Conservation (phyloP, 192 early-diverging fungal species). For the Entomortierella parvispora region DNA sequence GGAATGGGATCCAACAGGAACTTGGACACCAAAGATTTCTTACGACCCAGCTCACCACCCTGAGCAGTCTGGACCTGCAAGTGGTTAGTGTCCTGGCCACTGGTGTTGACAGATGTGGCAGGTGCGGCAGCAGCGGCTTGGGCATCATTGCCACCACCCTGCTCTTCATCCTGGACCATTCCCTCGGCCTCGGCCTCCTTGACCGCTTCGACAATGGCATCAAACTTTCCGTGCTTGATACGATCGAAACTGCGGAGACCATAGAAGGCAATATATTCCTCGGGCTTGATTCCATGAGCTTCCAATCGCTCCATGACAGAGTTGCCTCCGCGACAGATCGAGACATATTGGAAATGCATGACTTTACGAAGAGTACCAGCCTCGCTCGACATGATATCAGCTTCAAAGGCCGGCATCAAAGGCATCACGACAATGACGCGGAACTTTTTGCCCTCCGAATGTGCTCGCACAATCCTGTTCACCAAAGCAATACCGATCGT, state of each 20-base stretch:
- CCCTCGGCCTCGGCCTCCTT: slow-evolving; percentile 16
- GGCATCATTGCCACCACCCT: neutral
- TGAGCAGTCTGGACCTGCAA: neutral
- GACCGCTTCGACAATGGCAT: slow-evolving; percentile 11
- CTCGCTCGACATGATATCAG: slow-evolving; percentile 78
- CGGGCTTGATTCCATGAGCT: slow-evolving; percentile 65
- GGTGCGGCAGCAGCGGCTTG: neutral
- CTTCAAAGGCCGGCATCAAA: slow-evolving; percentile 85
- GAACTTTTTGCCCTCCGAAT: slow-evolving; percentile 74
- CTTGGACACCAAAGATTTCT: slow-evolving; percentile 31
- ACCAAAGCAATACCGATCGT: slow-evolving; percentile 69
- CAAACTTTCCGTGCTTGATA: slow-evolving; percentile 55
- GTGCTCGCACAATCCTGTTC: slow-evolving; percentile 79
- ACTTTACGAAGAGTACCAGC: slow-evolving; percentile 77
- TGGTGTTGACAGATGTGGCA: neutral
- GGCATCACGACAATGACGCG: slow-evolving; percentile 84
- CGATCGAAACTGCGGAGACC: slow-evolving; percentile 81
- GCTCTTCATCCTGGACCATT: neutral
- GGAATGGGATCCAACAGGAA: slow-evolving; percentile 38
- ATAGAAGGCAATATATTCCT: slow-evolving; percentile 77
- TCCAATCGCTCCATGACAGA: slow-evolving; percentile 70
- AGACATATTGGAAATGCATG: slow-evolving; percentile 84
- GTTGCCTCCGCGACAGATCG: slow-evolving; percentile 79
- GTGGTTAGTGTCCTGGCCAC: neutral
- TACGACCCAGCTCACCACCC: slow-evolving; percentile 20